These are phyloP conservation scores for Trametes versicolor DNA, from an alignment of 1,284 basidiomycete species.

Conservation along the genomic window DNA sequence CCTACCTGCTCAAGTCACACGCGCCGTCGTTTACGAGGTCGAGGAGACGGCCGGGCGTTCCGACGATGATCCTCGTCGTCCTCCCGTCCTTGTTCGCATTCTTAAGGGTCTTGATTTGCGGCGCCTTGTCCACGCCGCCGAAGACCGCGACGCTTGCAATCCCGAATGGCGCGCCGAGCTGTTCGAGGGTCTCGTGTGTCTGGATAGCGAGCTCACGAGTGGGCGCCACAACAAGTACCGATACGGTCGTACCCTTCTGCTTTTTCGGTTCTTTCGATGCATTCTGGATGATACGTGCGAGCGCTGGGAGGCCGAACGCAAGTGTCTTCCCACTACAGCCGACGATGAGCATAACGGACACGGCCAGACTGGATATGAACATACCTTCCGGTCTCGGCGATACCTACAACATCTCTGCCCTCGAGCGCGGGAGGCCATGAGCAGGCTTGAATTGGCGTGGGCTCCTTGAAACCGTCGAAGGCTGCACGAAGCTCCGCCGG, in stretches of 20 bases:
- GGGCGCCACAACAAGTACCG: constrained; percentile 90
- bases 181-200: constrained; percentile 87
- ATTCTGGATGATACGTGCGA: constrained; percentile 70
- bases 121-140: constrained; percentile 91
- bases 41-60: constrained; percentile 93
- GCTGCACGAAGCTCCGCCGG: constrained; percentile 69
- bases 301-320: constrained; percentile 93
- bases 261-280: constrained; percentile 44
- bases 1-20: constrained; percentile 82
- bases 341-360: constrained; percentile 10
- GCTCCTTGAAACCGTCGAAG: constrained; percentile 82
- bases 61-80: constrained; percentile 85
- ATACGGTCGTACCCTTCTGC: constrained; percentile 56
- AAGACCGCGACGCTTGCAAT: constrained; percentile 90
- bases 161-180: constrained; percentile 80
- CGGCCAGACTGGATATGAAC: neutral
- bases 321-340: constrained; percentile 91
- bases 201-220: constrained; percentile 96
- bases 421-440: constrained; percentile 92
- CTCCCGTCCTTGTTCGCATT: constrained; percentile 58
- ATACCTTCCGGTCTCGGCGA: constrained; percentile 95
- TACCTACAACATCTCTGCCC: constrained; percentile 92
- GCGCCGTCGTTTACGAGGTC: constrained; percentile 90
- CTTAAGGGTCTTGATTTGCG: constrained; percentile 75
- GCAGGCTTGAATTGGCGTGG: constrained; percentile 96